These are phyloP conservation scores for Cercospora sp. DNA, from an alignment of 2,329 filamentous ascomycete species.

Conservation along the genomic window DNA sequence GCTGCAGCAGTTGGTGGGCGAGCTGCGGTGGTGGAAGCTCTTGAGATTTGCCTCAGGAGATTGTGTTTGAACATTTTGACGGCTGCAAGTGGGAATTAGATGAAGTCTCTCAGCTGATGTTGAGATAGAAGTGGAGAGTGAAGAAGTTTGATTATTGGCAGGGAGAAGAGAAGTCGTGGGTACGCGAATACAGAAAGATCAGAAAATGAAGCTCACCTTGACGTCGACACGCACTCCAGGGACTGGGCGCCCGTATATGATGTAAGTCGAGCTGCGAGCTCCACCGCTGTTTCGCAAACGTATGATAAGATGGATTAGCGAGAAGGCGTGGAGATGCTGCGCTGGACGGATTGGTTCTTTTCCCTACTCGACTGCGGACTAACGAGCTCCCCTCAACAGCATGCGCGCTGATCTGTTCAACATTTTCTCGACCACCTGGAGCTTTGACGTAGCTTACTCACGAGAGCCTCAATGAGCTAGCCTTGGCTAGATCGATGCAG, in stretches of 20 bases:
- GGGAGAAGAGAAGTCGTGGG: slow-evolving; percentile 2
- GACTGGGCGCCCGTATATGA: slow-evolving; percentile 7
- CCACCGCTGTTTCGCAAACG: slow-evolving; percentile 5
- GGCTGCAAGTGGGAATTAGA: not conserved
- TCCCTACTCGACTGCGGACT: not conserved
- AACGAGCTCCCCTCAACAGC: not conserved
- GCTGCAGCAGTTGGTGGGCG: slow-evolving; percentile 30
- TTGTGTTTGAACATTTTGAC: slow-evolving; percentile 37
- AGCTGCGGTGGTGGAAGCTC: slow-evolving; percentile 35
- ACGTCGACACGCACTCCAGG: slow-evolving; percentile 9
- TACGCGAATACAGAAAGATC: not conserved
- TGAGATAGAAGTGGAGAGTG: not conserved
- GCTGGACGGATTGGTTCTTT: not conserved
- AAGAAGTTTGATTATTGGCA: not conserved
- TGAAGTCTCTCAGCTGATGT: not conserved
- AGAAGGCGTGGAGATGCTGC: not conserved
- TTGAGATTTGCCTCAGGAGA: slow-evolving; percentile 37
- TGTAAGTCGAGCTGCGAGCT: slow-evolving; percentile 4
- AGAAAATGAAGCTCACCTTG: slow-evolving; percentile 12
- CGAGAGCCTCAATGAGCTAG: slow-evolving; percentile 2
- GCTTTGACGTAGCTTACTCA: slow-evolving; percentile 15
- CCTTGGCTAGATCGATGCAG: slow-evolving; percentile 3
- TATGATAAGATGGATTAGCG: not conserved
- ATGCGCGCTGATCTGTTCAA: slow-evolving; percentile 10
- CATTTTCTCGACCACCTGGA: slow-evolving; percentile 9